These are phyloP conservation scores for Leccinum rimulosum DNA, from an alignment of 768 basidiomycete species.

Conservation along the genomic window DNA sequence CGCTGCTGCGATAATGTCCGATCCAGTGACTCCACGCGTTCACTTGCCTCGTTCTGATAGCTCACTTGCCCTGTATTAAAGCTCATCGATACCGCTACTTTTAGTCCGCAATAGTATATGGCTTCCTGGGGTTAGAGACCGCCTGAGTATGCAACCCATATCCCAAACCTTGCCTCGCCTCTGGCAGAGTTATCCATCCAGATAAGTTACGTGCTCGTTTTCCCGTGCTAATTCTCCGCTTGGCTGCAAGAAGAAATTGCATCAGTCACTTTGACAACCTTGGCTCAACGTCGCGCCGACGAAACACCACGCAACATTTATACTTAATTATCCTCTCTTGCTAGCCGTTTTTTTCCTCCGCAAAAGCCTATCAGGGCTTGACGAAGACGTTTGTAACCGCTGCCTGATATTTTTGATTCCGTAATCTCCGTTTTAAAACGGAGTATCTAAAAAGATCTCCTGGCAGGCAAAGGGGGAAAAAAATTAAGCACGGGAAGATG, in stretches of 20 bases:
- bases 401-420: constrained; percentile 29
- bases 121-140: constrained; percentile 14
- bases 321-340: constrained; percentile 16
- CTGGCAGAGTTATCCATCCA: constrained; percentile 10
- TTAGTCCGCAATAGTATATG: constrained; percentile 11
- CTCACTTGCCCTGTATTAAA: constrained; percentile 12
- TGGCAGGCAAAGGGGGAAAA: constrained; percentile 1
- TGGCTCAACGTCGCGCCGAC: neutral
- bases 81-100: constrained; percentile 26
- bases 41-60: constrained; percentile 20
- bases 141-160: constrained; percentile 9
- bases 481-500: constrained; percentile 15
- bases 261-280: constrained; percentile 1
- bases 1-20: constrained; percentile 32
- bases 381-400: constrained; percentile 20
- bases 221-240: constrained; percentile 13
- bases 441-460: neutral
- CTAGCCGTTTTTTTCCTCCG: constrained; percentile 24
- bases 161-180: constrained; percentile 14
- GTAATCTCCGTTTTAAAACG: constrained; percentile 33
- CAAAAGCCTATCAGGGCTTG: constrained; percentile 34
- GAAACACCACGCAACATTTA: constrained; percentile 3
- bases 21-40: constrained; percentile 21
- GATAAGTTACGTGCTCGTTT: constrained; percentile 21
- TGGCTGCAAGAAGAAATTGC: neutral